phyloP scores from a whole-genome alignment of 768 basidiomycete genomes.

The Hygrophoropsis aurantiaca region DNA sequence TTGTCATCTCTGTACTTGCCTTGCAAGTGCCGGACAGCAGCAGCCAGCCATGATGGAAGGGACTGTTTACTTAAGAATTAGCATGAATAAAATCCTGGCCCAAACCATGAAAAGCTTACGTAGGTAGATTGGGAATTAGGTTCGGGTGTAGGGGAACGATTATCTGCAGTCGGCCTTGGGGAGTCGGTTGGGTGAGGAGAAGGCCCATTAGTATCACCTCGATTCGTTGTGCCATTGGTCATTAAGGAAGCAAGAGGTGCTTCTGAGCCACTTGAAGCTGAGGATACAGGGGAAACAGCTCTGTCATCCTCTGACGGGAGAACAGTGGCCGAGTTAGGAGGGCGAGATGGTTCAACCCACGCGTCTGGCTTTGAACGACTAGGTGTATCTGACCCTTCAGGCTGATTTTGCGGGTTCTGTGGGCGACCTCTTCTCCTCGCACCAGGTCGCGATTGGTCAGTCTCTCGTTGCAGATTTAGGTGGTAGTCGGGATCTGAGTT shows the following conservation, averaged over 20 bases:
- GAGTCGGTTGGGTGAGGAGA: conserved; percentile 24
- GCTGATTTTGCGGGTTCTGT: conserved; percentile 17
- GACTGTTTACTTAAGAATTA: conserved; percentile 32
- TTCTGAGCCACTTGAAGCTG: conserved; percentile 72
- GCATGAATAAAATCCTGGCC: conserved; percentile 30
- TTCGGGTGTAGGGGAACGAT: conserved; percentile 19
- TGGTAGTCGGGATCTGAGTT: conserved; percentile 76
- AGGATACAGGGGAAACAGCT: conserved; percentile 70
- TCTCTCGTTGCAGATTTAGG: conserved; percentile 51
- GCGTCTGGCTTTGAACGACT: conserved; percentile 37
- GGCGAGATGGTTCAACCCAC: conserved; percentile 34
- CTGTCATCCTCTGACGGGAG: conserved; percentile 46
- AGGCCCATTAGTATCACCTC: conserved; percentile 14
- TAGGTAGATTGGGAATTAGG: conserved; percentile 14
- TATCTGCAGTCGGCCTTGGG: conserved; percentile 13
- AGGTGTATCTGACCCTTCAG: conserved; percentile 55
- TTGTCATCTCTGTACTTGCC: conserved; percentile 75
- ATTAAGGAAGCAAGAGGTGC: conserved; percentile 66
- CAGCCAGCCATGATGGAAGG: conserved; percentile 70
- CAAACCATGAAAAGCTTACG: conserved; percentile 22
- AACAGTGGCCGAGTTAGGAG: conserved; percentile 29
- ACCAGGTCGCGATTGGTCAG: conserved; percentile 51
- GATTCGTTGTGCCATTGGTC: conserved; percentile 48
- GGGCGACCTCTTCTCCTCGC: conserved; percentile 49
- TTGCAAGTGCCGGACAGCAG: conserved; percentile 67